Conservation (phyloP, 108 stramenopile species). For the Pseudonitzschia pungens region DNA sequence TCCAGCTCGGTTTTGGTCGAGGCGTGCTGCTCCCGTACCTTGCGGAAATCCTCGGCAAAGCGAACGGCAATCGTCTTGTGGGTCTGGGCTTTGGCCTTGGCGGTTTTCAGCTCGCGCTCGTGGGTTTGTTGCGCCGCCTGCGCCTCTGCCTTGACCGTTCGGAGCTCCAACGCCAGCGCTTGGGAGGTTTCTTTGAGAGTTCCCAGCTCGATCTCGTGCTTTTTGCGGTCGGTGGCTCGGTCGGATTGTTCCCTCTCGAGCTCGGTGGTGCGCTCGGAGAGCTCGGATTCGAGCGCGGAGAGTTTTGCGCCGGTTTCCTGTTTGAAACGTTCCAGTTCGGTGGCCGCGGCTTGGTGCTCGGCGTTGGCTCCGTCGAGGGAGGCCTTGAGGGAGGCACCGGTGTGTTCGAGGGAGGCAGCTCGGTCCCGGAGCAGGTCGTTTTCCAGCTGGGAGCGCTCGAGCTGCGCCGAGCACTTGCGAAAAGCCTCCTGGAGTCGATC, state of each 20-base stretch:
- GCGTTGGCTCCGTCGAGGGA: neutral
- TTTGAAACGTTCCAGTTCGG: too few relatives aligned
- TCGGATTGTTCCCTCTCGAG: too few relatives aligned
- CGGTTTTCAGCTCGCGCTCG: too few relatives aligned
- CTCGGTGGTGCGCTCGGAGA: neutral
- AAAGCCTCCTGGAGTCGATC: constrained; percentile 9
- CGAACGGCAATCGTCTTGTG: neutral
- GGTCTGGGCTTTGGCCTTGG: neutral
- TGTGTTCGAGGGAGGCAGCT: neutral
- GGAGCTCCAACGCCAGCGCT: too few relatives aligned
- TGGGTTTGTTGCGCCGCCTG: neutral
- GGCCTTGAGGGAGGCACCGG: neutral
- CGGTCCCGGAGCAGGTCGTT: constrained; percentile 3
- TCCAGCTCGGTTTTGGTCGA: neutral
- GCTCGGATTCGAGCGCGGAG: neutral
- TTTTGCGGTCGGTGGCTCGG: too few relatives aligned
- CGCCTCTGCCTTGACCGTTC: too few relatives aligned
- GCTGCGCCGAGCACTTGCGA: constrained; percentile 4
- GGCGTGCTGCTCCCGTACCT: neutral
- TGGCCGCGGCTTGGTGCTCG: neutral
- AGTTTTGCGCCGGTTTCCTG: too few relatives aligned
- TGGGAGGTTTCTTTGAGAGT: too few relatives aligned
- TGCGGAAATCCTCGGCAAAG: neutral
- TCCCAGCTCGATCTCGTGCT: too few relatives aligned
- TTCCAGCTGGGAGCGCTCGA: constrained; percentile 7